phyloP scores from a whole-genome alignment of 495 filamentous ascomycete species.

The Clavariopsis aquatica region DNA sequence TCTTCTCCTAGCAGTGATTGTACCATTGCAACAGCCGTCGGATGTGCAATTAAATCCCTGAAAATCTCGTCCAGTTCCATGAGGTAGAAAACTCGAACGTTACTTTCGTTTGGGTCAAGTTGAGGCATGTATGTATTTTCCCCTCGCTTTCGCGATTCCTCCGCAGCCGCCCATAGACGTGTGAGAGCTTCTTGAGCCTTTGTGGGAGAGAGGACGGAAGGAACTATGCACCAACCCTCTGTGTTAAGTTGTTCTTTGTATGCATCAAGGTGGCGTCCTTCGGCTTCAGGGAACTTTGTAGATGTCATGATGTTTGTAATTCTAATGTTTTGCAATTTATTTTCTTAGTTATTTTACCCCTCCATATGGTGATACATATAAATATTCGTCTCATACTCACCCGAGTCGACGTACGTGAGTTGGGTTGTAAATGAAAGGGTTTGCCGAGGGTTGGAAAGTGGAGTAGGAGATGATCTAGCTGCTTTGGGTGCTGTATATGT shows the following conservation, averaged over 20 bases:
- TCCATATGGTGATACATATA: background rate
- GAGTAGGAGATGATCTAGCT: background rate
- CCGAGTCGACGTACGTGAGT: background rate
- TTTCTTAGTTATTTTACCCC: background rate
- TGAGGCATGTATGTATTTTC: slow-evolving; percentile 9
- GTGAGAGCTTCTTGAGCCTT: background rate
- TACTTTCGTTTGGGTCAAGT: slow-evolving; percentile 17
- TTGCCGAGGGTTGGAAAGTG: too few species aligned
- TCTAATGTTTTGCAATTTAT: background rate
- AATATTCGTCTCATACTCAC: background rate
- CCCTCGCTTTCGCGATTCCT: slow-evolving; percentile 9
- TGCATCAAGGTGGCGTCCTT: background rate
- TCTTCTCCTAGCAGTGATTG: slow-evolving; percentile 11
- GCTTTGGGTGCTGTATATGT: background rate
- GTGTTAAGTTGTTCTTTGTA: background rate
- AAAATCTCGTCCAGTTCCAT: slow-evolving; percentile 23
- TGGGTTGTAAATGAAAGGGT: background rate
- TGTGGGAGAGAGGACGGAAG: background rate
- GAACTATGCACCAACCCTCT: slow-evolving; percentile 3
- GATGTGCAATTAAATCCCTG: slow-evolving; percentile 19
- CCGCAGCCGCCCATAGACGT: background rate
- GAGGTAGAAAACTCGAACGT: slow-evolving; percentile 23
- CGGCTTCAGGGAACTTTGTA: slow-evolving; percentile 5
- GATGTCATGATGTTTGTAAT: background rate
- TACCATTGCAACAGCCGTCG: slow-evolving; percentile 15